Base-by-base conservation (phyloP, 768 basidiomycete genomes). In the Atractiella rhizophila region DNA sequence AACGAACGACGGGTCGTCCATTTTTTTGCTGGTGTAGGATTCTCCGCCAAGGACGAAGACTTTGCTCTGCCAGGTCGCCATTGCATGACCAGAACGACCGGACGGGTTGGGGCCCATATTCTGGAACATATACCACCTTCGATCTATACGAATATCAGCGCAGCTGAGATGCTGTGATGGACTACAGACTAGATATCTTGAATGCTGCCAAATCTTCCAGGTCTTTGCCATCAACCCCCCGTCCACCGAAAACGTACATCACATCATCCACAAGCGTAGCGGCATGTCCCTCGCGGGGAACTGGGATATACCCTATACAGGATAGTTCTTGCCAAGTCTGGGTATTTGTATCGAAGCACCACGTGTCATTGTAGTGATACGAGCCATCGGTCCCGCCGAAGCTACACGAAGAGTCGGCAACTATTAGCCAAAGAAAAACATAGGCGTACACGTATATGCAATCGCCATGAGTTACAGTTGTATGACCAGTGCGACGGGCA, bases 41-140 rank as follows among this genome's bases (percentile, higher is more conserved):
- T 96, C 91, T 15, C 91, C 91, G 30, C 91, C 91, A 13, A 98
- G 68, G 5, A 98, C 85, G 50, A 81, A 80, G 4, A 98, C 78
- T 46, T 74, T 70, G 35, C 74, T 68, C 24, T 80, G 82, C 55
- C 78, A 74, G 11, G 81, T 73, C 6, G 86, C 82, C 85, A 98
- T 88, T n/a, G 88, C 80, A 60, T 98, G 91, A 2, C 91, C 91
- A 8, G 82, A 86, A 37, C 91, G 69, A 3, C 82, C 80, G 29
- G 67, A 74, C 1, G 91, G 91, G 13, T 81, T 70, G 15, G 88
- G 88, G 0, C 91, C 91, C 91, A 98, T 98, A 56, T 94, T 91
- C 60, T 94, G 85, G 65, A 98, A 98, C 82, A 86, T 96, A 62
- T 86, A 98, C 91, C 91, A 98, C 51, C 91, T 68, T 54, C 83